phyloP scores from a whole-genome alignment of 176 grass and related monocot genomes.

The Bothriochloa decipiens region DNA sequence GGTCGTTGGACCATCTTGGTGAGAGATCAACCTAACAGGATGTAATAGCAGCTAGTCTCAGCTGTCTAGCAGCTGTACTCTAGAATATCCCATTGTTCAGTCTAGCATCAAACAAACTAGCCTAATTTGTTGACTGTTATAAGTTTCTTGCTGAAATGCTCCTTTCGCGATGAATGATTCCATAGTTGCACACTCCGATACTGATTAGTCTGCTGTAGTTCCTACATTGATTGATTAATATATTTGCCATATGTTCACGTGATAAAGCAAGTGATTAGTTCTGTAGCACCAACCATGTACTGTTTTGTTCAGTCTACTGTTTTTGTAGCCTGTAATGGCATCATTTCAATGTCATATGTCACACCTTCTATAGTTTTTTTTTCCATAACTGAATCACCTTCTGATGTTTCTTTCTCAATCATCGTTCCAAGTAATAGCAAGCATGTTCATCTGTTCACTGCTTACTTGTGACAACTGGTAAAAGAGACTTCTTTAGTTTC shows the following conservation, averaged over 20 bases:
- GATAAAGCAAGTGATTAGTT: conserved; percentile 7
- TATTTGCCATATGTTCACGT: background rate
- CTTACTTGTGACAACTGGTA: conserved; percentile 12
- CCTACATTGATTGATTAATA: background rate
- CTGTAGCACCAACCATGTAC: conserved; percentile 10
- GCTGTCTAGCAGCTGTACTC: background rate
- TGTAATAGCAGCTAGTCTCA: no score
- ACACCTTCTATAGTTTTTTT: background rate
- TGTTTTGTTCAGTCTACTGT: conserved; percentile 37
- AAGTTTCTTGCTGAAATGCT: background rate
- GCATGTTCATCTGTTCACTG: conserved; percentile 32
- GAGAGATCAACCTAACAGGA: no score
- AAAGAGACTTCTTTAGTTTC: background rate
- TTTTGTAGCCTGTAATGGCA: conserved; percentile 23
- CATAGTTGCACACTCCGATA: background rate
- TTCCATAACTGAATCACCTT: background rate
- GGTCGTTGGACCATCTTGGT: no score
- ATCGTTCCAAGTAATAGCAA: conserved; percentile 24
- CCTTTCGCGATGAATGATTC: background rate
- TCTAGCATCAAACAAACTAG: background rate
- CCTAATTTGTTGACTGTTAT: background rate
- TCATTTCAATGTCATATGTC: conserved; percentile 13
- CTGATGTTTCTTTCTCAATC: conserved; percentile 12
- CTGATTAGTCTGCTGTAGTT: background rate
- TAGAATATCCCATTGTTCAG: background rate